A percentile compares a stretch with the other conserved stretches of the same genome.
These are phyloP conservation scores for Deinandra increscens DNA, from an alignment of 129 eudicot genomes.

Conservation along the genomic window DNA sequence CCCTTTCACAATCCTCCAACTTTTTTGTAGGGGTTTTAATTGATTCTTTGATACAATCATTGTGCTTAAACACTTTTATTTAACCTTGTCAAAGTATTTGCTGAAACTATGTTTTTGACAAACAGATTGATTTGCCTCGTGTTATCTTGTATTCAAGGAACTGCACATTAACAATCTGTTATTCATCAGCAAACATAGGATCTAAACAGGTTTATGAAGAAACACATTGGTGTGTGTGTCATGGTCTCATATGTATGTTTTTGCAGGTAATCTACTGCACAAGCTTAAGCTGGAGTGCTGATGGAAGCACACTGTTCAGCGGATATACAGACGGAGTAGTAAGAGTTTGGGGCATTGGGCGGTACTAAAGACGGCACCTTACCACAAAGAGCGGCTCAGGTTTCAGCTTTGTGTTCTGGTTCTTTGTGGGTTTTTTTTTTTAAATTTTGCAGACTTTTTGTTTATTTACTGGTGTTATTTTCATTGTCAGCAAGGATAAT, in stretches of 20 bases:
- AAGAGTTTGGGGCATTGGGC: conserved; percentile 67
- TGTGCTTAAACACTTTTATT: too few relatives aligned
- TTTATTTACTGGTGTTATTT: background rate
- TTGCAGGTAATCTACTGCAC: conserved; percentile 64
- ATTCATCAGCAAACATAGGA: too few relatives aligned
- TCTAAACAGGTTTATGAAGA: too few relatives aligned
- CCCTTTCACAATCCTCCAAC: too few relatives aligned
- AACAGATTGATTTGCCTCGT: too few relatives aligned
- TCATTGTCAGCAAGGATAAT: background rate
- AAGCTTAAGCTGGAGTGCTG: conserved; percentile 66
- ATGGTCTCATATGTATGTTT: background rate
- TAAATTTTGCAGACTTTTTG: background rate
- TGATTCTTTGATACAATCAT: too few relatives aligned
- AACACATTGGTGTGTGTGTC: too few relatives aligned
- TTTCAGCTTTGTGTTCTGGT: background rate
- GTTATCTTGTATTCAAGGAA: too few relatives aligned
- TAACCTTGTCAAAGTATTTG: too few relatives aligned
- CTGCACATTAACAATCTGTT: too few relatives aligned
- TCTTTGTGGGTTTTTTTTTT: background rate
- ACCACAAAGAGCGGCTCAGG: background rate
- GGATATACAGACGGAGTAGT: conserved; percentile 63
- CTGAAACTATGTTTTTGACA: too few relatives aligned
- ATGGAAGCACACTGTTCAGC: conserved; percentile 74
- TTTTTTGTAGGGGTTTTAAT: too few relatives aligned
- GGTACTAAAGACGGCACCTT: conserved; percentile 34